Evolutionary conservation across 1,284 basidiomycete species (phyloP), one percentile per base, ranked within the genome.

Genomic region (Sanghuangporus sanghuang): DNA sequence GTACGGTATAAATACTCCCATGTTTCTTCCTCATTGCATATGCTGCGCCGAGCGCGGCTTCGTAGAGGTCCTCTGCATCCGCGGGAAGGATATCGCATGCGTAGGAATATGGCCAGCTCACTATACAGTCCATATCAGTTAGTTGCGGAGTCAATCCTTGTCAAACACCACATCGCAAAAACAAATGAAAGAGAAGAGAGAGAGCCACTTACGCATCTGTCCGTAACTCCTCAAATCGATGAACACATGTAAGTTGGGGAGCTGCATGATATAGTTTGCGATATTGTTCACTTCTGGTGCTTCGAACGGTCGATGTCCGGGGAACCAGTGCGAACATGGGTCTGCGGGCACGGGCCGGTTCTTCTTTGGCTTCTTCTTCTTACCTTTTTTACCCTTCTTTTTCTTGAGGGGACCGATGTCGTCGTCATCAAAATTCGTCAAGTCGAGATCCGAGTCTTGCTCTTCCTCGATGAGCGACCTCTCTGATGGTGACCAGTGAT

Each of bases 171-270:
- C 54, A 8, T 44, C 55, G 16, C 32, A 57, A 59, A 21, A 6
- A 46, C 12, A 57, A 53, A 36, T 61, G 42, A 46, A 16, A 46
- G 52, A 11, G 23, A 35, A 55, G 18, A 39, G n/a, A 50, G n/a
- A 62, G n/a, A n/a, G 55, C 2, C 11, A 80, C 87, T 66, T 69
- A 93, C 91, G 72, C 79, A 92, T 86, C 73, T 96, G 92, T 0
- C 92, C 92, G 71, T 94, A 95, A 68, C 85, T 89, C 68, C 94
- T 82, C 63, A 95, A 71, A 73, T 95, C 92, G 23, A 95, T 66
- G 70, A 90, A 94, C n/a, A 80, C 82, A 8, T 80, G 74, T 18
- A 86, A 72, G 64, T 81, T 76, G 18, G 81, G 79, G 23, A 84
- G 79, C 35, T 79, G 82, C 6, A 76, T 78, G 54, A 93, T 77